Evolutionary conservation across 371 early-diverging fungal genomes (phyloP).

Genomic region (Syncephalastrum monosporum): DNA sequence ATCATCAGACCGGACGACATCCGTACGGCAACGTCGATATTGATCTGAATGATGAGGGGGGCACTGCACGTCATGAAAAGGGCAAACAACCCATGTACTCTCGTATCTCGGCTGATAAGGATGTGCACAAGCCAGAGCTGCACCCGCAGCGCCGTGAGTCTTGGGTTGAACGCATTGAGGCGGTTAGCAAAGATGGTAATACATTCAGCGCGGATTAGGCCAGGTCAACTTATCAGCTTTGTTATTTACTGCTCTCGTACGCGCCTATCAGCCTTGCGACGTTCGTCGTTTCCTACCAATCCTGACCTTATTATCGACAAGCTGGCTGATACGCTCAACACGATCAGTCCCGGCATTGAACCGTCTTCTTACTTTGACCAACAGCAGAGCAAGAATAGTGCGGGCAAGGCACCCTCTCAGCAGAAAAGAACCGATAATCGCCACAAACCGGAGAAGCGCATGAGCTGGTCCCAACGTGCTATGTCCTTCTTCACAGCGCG

Average conservation of each 20-base stretch:
- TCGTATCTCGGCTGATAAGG: neutral
- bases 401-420: neutral
- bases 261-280: conserved; percentile 5
- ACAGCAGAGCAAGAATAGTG: neutral
- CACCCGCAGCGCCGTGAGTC: conserved; percentile 7
- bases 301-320: conserved; percentile 13
- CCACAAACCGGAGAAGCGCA: neutral
- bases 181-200: conserved; percentile 16
- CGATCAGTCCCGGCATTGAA: conserved; percentile 11
- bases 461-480: conserved; percentile 12
- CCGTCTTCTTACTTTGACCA: neutral
- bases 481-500: conserved; percentile 8
- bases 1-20: neutral
- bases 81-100: conserved; percentile 4
- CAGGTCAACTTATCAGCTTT: neutral
- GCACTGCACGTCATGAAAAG: conserved; percentile 8
- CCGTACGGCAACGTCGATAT: conserved; percentile 6
- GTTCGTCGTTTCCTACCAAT: conserved; percentile 8
- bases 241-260: neutral
- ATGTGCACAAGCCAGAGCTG: conserved; percentile 1
- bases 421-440: neutral
- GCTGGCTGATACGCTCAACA: conserved; percentile 12
- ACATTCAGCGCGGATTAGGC: neutral
- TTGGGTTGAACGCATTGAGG: conserved; percentile 8
- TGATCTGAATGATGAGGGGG: conserved; percentile 2